A percentile compares a stretch with the other conserved stretches of the same genome.
phyloP scores from a whole-genome alignment of 2,329 filamentous ascomycete species.

The Clonostachys sp. region DNA sequence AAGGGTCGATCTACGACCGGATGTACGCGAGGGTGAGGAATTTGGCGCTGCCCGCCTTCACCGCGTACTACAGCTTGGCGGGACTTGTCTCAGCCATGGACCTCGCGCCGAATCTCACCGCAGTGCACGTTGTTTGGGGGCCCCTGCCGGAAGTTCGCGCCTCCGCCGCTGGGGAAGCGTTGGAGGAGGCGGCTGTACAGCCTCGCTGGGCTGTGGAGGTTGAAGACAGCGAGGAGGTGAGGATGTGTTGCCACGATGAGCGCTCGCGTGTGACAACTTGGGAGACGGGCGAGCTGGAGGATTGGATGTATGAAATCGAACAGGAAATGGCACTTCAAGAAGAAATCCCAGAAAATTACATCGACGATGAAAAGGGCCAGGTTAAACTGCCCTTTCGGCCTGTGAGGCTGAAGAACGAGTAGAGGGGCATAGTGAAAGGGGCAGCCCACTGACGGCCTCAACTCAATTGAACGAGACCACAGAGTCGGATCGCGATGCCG shows the following conservation, averaged over 20 bases:
- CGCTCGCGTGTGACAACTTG: neutral
- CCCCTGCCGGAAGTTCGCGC: conserved; percentile 6
- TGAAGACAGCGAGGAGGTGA: conserved; percentile 4
- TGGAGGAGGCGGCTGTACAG: no score
- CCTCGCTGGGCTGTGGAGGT: neutral
- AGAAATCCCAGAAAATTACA: no score
- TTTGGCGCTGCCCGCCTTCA: conserved; percentile 16
- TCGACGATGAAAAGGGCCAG: no score
- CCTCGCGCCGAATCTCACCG: conserved; percentile 8
- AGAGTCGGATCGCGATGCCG: no score
- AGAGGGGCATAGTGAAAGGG: no score
- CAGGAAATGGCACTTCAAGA: conserved; percentile 1
- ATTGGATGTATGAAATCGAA: conserved; percentile 8
- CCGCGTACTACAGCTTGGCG: conserved; percentile 13
- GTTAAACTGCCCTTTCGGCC: no score
- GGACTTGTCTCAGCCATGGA: conserved; percentile 7
- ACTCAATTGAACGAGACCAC: no score
- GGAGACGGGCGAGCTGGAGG: conserved; percentile 8
- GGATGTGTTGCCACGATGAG: conserved; percentile 5
- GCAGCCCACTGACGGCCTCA: no score
- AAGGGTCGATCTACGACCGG: no score
- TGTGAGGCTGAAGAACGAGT: no score
- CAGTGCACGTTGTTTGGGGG: conserved; percentile 14
- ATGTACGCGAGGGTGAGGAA: conserved; percentile 2
- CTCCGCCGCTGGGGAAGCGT: neutral